A percentile compares a stretch with the other conserved stretches of the same genome.
These are phyloP conservation scores for Macadamia integrifolia DNA, from an alignment of 164 flowering plant species.

Conservation along the genomic window DNA sequence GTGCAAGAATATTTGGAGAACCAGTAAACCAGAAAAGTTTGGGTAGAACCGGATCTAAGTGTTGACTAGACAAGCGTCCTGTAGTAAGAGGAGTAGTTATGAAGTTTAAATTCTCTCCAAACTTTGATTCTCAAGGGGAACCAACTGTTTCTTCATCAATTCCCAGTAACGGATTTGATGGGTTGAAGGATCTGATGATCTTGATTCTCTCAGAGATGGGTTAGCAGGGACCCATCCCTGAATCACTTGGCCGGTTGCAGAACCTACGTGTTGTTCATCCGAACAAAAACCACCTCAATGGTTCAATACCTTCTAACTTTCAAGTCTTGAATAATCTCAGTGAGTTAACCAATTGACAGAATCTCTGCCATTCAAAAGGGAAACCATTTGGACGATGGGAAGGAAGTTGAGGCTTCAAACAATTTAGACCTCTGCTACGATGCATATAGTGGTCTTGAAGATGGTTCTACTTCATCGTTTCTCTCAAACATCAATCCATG, in stretches of 20 bases:
- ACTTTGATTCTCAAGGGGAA: too few species aligned
- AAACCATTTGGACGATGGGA: conserved; percentile 82
- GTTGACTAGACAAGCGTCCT: too few species aligned
- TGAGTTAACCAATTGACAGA: conserved; percentile 73
- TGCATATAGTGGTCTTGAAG: conserved; percentile 37
- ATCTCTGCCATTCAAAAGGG: too few species aligned
- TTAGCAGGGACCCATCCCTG: conserved; percentile 68
- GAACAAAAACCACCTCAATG: conserved; percentile 63
- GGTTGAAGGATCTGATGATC: conserved; percentile 49
- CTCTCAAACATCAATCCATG: conserved; percentile 53
- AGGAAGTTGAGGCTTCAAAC: conserved; percentile 67
- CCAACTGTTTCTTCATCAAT: too few species aligned
- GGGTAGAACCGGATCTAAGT: too few species aligned
- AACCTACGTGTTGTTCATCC: conserved; percentile 67
- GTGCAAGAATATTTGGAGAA: too few species aligned
- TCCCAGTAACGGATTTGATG: too few species aligned
- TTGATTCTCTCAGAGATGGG: conserved; percentile 65
- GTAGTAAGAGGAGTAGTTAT: too few species aligned
- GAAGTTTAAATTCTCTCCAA: too few species aligned
- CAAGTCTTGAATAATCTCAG: conserved; percentile 35
- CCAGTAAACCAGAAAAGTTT: too few species aligned
- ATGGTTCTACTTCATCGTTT: conserved; percentile 29
- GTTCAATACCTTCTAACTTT: conserved; percentile 64
- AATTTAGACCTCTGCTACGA: conserved; percentile 72
- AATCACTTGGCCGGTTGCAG: conserved; percentile 44